Evolutionary conservation across 495 filamentous ascomycete species (phyloP).

Genomic region (Immersiella caudata): DNA sequence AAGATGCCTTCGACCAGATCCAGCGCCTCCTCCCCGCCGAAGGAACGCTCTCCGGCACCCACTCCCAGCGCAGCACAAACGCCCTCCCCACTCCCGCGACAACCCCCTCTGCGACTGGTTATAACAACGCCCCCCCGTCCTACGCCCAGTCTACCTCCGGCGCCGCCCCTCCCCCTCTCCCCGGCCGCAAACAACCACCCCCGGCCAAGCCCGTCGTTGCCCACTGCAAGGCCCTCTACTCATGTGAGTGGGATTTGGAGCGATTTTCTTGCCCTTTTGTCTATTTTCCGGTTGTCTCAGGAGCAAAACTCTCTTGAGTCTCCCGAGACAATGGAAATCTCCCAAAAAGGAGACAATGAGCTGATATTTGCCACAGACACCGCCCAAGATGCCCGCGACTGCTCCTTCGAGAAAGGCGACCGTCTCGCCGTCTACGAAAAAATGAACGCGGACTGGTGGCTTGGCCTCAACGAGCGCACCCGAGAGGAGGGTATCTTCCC

Average conservation of each 20-base stretch:
- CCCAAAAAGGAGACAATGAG: no score
- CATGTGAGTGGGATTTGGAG: no score
- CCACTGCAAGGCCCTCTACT: constrained; percentile 79
- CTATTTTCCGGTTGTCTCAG: no score
- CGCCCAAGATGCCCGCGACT: constrained; percentile 75
- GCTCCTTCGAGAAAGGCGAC: constrained; percentile 75
- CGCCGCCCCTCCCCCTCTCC: constrained; percentile 59
- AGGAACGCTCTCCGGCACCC: constrained; percentile 54
- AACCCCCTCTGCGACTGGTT: constrained; percentile 32
- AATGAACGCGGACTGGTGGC: constrained; percentile 97
- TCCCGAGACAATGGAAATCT: no score
- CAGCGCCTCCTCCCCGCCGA: constrained; percentile 72
- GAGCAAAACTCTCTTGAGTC: no score
- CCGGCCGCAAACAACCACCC: constrained; percentile 51
- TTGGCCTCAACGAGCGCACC: constrained; percentile 79
- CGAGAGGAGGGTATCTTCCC: constrained; percentile 90
- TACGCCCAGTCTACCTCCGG: constrained; percentile 53
- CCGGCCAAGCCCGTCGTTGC: constrained; percentile 60
- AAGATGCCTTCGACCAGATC: constrained; percentile 70
- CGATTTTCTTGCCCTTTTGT: no score
- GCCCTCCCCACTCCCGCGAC: constrained; percentile 33
- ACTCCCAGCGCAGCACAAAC: constrained; percentile 38
- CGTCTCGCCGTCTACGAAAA: constrained; percentile 78
- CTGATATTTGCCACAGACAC: no score
- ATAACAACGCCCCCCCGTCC: constrained; percentile 45